Evolutionary conservation across 768 basidiomycete genomes (phyloP).

Genomic region (Gloeopeniophorella convolvens): DNA sequence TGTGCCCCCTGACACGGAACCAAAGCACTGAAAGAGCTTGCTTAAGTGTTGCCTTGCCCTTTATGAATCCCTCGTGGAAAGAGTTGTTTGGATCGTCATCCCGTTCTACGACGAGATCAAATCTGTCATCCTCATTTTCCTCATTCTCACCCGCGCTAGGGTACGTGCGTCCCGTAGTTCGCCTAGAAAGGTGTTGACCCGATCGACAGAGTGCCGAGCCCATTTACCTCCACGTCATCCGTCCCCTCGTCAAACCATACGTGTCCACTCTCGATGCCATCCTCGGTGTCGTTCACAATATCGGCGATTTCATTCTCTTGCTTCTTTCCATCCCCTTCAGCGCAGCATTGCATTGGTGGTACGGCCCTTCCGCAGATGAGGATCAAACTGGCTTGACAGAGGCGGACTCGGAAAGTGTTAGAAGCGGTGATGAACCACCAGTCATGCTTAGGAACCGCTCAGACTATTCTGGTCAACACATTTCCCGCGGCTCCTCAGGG

Average conservation of each 20-base stretch:
- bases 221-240: conserved; percentile 71
- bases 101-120: conserved; percentile 86
- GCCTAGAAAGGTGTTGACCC: neutral
- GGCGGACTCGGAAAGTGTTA: conserved; percentile 18
- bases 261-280: conserved; percentile 54
- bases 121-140: conserved; percentile 62
- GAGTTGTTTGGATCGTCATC: conserved; percentile 58
- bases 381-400: conserved; percentile 15
- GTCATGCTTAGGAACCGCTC: neutral
- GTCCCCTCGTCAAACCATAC: conserved; percentile 75
- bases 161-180: conserved; percentile 30
- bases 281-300: conserved; percentile 52
- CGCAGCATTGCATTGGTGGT: conserved; percentile 30
- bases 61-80: conserved; percentile 64
- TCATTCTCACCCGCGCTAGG: conserved; percentile 68
- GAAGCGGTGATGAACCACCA: conserved; percentile 13
- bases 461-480: neutral
- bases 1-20: conserved; percentile 1
- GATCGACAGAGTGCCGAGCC: conserved; percentile 72
- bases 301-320: conserved; percentile 55
- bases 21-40: conserved; percentile 18
- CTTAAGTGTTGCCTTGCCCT: conserved; percentile 58
- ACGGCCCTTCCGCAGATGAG: conserved; percentile 20
- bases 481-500: neutral
- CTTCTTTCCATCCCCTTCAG: conserved; percentile 36